phyloP scores from a whole-genome alignment of 192 early-diverging fungal species.

The Coemansia nantahalensis region DNA sequence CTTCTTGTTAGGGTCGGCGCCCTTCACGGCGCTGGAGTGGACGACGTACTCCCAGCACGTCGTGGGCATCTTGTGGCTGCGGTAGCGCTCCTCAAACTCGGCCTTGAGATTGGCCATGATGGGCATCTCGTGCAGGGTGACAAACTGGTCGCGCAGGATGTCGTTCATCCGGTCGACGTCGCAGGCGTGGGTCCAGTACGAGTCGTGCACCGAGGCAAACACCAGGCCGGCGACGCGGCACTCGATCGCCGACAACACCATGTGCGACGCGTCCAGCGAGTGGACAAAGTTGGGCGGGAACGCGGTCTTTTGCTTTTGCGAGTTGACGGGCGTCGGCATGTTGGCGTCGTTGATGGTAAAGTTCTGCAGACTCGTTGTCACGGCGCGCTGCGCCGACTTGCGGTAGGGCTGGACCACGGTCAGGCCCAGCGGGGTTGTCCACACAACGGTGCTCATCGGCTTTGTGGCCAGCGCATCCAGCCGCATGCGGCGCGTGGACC shows the following conservation, averaged over 20 bases:
- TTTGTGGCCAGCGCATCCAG: slow-evolving; percentile 45
- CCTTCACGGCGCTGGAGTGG: slow-evolving; percentile 8
- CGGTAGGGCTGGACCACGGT: slow-evolving; percentile 98
- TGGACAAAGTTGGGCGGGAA: slow-evolving; percentile 99
- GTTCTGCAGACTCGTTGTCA: slow-evolving; percentile 79
- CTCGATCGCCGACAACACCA: slow-evolving; percentile 89
- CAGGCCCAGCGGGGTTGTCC: slow-evolving; percentile 93
- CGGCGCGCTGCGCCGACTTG: slow-evolving; percentile 58
- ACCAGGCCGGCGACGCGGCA: slow-evolving; percentile 75
- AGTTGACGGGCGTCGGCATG: slow-evolving; percentile 76
- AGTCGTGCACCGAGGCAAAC: slow-evolving; percentile 97
- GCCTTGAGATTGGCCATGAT: slow-evolving; percentile 80
- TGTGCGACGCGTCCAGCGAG: slow-evolving; percentile 95
- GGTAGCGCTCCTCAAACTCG: slow-evolving; percentile 83
- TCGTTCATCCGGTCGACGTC: slow-evolving; percentile 84
- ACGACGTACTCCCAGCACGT: slow-evolving; percentile 50
- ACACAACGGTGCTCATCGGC: slow-evolving; percentile 89
- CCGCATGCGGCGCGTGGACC: slow-evolving; percentile 26
- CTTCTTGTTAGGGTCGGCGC: slow-evolving; percentile 6
- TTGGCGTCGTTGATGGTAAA: slow-evolving; percentile 70
- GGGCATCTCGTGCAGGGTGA: slow-evolving; percentile 75
- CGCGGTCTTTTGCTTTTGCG: slow-evolving; percentile 88
- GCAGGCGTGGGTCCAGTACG: slow-evolving; percentile 96
- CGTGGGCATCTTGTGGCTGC: slow-evolving; percentile 65
- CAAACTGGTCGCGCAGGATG: slow-evolving; percentile 87